Evolutionary conservation across 495 filamentous ascomycete species (phyloP), one percentile per base, ranked within the genome.

Genomic region (Tricharina praecox): DNA sequence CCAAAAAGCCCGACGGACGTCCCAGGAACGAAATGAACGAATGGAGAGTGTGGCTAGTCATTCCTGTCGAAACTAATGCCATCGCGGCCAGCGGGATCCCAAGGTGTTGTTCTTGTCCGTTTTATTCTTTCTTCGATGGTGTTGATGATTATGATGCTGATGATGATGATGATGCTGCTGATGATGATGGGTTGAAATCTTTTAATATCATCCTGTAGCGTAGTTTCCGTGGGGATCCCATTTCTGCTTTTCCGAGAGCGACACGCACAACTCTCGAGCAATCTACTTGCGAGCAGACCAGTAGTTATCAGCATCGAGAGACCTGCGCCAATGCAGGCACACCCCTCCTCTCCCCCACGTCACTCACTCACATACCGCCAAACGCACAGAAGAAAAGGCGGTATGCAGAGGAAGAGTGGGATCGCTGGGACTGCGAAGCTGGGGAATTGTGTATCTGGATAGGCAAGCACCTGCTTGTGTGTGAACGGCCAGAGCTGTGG

Each of bases 201-300:
- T 43, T 43, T 43, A 25, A 43, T 26, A 43, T n/a, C 21, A 43
- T 11, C 40, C 19, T 26, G 10, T n/a, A n/a, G n/a, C n/a, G n/a
- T 43, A 26, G 1, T 25, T 43, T 43, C 40, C 40, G 24, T 26
- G 10, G 40, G 20, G 20, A 43, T 43, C 40, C 40, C 40, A 43
- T 43, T 43, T 43, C 40, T 43, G 40, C 40, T 43, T 43, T 24
- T 43, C 40, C 40, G 40, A 43, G 40, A 43, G 40, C 20, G 40
- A 43, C 40, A 43, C 40, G 40, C 40, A 43, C 40, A 43, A 40
- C 37, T 40, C 13, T 40, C n/a, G 20, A 40, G 40, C 23, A 43
- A 43, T 43, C 40, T 43, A 43, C 26, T 32, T 43, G 20, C 24
- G 23, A 43, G 24, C 23, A 43, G 23, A 26, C 20, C 28, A 32